Evolutionary conservation across 257 asterid genomes (phyloP), one percentile per base, ranked within the genome.

Genomic region (Solanum gracilifrons): DNA sequence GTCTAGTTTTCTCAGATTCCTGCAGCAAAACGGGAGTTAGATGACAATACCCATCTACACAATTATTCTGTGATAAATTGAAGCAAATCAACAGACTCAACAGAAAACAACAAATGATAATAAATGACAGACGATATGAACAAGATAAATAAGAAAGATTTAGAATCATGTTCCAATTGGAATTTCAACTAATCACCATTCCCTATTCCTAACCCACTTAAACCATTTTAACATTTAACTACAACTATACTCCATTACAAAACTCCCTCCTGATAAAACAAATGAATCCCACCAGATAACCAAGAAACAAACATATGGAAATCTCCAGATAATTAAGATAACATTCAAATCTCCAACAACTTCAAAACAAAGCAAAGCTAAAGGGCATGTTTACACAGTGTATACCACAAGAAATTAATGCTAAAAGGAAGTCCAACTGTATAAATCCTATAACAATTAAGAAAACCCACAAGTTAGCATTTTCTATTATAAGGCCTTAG

Each of bases 1-100:
- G 89, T 95, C 96, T 21, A 95, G 90, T 84, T 93, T 96, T 72
- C 91, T 91, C 21, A 95, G 91, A 87, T 94, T 87, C 92, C 98
- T 94, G 94, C 85, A 89, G 79, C 39, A 82, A 82, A 82, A 29
- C 7, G 4, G 69, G 85, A 29, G 69, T 48, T 20, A 18, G 20
- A 9, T 29, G 85, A 46, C 27, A 48, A 82, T 29, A 11, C 39
- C 11, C 3, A 82, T 10, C 13, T 31, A 48, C 46, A 51, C 31
- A 82, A 31, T 16, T 11, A 82, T 51, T 48, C 43, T 51, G 31
- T 18, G 11, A 51, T 20, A 82, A 31, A 20, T 27, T 48, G 12
- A 48, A 82, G 85, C 39, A 79, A 55, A 31, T 51, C 20, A 32
- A 32, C 31, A 29, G 39, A 80, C 64, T 23, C 13, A 25, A 32